A percentile compares a stretch with the other conserved stretches of the same genome.
These are phyloP conservation scores for Nitzschia sp. DNA, from an alignment of 108 stramenopile genomes.

Conservation along the genomic window DNA sequence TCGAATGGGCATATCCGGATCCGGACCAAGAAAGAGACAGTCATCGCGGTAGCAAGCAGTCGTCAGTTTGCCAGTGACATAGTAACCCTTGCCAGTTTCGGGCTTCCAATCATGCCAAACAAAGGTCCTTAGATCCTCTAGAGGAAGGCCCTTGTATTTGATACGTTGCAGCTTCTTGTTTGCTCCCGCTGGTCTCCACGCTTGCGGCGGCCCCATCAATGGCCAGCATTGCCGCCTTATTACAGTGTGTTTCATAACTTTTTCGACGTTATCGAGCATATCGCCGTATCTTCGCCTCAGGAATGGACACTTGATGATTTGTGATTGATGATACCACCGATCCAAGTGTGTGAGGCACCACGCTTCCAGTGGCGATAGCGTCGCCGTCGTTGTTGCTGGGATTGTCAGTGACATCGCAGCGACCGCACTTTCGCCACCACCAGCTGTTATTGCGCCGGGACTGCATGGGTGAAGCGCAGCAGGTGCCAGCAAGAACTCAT, in stretches of 20 bases:
- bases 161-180: constrained; percentile 9
- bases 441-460: background rate
- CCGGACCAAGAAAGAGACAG: constrained; percentile 60
- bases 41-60: constrained; percentile 59
- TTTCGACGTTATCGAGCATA: constrained; percentile 47
- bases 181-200: background rate
- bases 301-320: constrained; percentile 65
- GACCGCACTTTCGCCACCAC: background rate
- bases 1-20: constrained; percentile 74
- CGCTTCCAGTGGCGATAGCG: constrained; percentile 13
- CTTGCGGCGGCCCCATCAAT: constrained; percentile 23
- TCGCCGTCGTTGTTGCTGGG: background rate
- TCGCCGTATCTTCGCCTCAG: constrained; percentile 64
- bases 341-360: constrained; percentile 27
- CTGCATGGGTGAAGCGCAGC: background rate
- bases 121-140: constrained; percentile 17
- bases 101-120: constrained; percentile 28
- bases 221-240: constrained; percentile 10
- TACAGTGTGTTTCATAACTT: constrained; percentile 30
- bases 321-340: constrained; percentile 41
- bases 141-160: constrained; percentile 38
- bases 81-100: constrained; percentile 54
- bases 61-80: constrained; percentile 62
- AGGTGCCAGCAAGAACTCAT: background rate
- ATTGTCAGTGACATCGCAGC: background rate